These are phyloP conservation scores for Geranium rotundifolium DNA, from an alignment of 345 rosid species.

Conservation along the genomic window DNA sequence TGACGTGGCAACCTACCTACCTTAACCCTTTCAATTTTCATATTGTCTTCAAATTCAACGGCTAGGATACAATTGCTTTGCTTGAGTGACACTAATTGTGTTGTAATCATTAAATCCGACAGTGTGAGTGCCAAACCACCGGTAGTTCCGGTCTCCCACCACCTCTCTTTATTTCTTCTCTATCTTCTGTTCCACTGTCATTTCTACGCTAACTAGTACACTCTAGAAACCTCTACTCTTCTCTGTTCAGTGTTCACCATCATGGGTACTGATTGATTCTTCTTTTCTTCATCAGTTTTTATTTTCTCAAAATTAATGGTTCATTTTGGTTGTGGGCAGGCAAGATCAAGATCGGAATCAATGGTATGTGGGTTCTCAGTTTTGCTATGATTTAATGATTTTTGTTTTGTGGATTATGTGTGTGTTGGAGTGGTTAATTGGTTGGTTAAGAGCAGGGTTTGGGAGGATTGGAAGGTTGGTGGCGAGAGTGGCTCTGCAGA, in stretches of 20 bases:
- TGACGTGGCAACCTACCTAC: no score
- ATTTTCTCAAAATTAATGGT: no score
- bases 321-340: not conserved
- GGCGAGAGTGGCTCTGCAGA: slow-evolving; percentile 8
- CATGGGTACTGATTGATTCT: not conserved
- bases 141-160: not conserved
- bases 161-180: not conserved
- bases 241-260: no score
- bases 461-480: slow-evolving; percentile 6
- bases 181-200: not conserved
- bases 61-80: not conserved
- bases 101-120: no score
- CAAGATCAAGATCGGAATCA: slow-evolving; percentile 9
- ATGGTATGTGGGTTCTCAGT: not conserved
- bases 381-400: not conserved
- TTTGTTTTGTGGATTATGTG: not conserved
- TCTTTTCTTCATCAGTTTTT: not conserved
- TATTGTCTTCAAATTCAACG: not conserved
- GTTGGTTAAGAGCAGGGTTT: not conserved
- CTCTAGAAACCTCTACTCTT: not conserved
- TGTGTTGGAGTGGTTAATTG: not conserved
- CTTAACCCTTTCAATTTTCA: not conserved
- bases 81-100: not conserved
- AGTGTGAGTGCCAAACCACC: not conserved
- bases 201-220: not conserved